Evolutionary conservation across 768 basidiomycete genomes (phyloP).

Genomic region (Rubroboletus pulcherrimus): DNA sequence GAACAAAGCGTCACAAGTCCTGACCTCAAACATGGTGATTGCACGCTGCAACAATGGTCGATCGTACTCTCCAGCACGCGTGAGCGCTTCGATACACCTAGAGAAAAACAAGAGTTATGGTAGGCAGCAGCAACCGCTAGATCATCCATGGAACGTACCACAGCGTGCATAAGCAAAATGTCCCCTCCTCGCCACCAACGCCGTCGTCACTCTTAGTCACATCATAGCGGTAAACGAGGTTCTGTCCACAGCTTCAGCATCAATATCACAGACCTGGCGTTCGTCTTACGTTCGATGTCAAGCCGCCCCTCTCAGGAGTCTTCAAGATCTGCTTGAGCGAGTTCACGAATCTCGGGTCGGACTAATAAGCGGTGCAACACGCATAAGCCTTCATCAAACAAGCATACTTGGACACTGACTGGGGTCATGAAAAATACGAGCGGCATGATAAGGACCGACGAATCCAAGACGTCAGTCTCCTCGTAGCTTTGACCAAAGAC

Average conservation of each 20-base stretch:
- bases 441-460: slow-evolving; percentile 89
- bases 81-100: slow-evolving; percentile 87
- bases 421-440: slow-evolving; percentile 88
- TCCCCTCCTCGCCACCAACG: slow-evolving; percentile 94
- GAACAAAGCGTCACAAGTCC: slow-evolving; percentile 5
- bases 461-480: slow-evolving; percentile 75
- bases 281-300: slow-evolving; percentile 71
- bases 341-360: slow-evolving; percentile 83
- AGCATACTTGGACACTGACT: slow-evolving; percentile 38
- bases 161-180: slow-evolving; percentile 85
- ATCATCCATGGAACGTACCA: slow-evolving; percentile 44
- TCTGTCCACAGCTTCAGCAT: slow-evolving; percentile 39
- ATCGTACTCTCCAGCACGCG: slow-evolving; percentile 81
- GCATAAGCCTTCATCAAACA: neutral
- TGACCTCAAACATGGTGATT: slow-evolving; percentile 86
- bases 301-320: slow-evolving; percentile 84
- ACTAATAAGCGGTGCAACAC: slow-evolving; percentile 35
- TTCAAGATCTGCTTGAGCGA: slow-evolving; percentile 82
- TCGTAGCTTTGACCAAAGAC: slow-evolving; percentile 91
- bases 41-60: slow-evolving; percentile 60
- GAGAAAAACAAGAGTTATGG: neutral
- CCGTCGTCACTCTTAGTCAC: slow-evolving; percentile 83
- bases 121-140: neutral
- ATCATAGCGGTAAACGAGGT: slow-evolving; percentile 88
- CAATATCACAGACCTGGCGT: neutral